Evolutionary conservation across 495 filamentous ascomycete species (phyloP), one percentile per base, ranked within the genome.

Genomic region (Podospora australis): DNA sequence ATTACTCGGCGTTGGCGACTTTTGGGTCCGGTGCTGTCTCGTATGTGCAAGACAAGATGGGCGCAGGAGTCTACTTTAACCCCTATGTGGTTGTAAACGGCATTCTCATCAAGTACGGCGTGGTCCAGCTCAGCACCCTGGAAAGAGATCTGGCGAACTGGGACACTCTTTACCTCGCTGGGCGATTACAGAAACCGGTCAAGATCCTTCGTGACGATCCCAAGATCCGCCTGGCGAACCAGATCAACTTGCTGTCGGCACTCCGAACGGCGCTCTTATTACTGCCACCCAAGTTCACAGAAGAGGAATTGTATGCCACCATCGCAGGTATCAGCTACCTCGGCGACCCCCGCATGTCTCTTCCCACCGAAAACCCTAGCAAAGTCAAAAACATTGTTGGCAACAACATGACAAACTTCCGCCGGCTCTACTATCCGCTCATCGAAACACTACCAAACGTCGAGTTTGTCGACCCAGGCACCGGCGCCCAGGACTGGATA

Each of bases 11-110:
- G 9, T 68, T 97, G 2, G 87, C 86, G n/a, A 84, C 79, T 16
- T 71, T 96, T 16, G 90, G 90, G 1, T 96, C 89, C 11, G 88
- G 81, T 36, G 75, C 83, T 8, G 84, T 96, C 14, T 87, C 87
- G 9, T 72, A 80, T 38, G 78, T 95, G 4, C 91, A 98, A 60
- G 91, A 97, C 63, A 76, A 72, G 53, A 86, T 84, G 64, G 92
- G 92, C 13, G 92, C 92, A 3, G 92, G 92, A 8, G 87, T 96
- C 25, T 98, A 98, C 63, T 98, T 96, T 73, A 96, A 98, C 57
- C 88, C 92, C 1, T 95, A 91, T 64, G 78, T 97, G 36, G 90
- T 87, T 8, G 82, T 97, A n/a, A 95, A 96, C 59, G 92, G 94
- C 22, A 95, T 87, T 13, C 67, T 96, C 59, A 92, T 98, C 63